phyloP scores from a whole-genome alignment of 208 protist species.

The Leishmania mexicana region DNA sequence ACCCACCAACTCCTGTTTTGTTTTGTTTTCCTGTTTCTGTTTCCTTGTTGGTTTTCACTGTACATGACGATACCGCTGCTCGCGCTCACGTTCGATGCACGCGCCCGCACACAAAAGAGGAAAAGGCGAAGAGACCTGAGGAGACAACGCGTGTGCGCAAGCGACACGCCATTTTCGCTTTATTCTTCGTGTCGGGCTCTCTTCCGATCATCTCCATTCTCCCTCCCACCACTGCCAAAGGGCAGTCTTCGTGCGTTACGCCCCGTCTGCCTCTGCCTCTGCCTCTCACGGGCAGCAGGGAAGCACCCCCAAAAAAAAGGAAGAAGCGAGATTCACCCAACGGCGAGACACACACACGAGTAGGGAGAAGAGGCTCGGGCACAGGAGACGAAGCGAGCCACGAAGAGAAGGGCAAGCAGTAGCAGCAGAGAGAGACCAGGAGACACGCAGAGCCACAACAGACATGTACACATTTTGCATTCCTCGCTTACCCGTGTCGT shows the following conservation, averaged over 20 bases:
- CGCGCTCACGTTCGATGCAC: not conserved
- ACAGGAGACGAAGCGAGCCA: too few relatives aligned
- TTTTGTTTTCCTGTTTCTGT: not conserved
- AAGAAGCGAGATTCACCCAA: not conserved
- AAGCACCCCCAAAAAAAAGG: too few relatives aligned
- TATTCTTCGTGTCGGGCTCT: too few relatives aligned
- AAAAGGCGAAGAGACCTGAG: not conserved
- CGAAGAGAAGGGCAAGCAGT: not conserved
- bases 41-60: not conserved
- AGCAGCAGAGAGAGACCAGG: not conserved
- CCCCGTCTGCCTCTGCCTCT: not conserved
- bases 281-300: not conserved
- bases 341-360: not conserved
- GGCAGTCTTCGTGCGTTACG: not conserved
- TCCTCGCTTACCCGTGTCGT: too few relatives aligned
- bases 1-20: not conserved
- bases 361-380: not conserved
- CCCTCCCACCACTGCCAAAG: not conserved
- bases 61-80: not conserved
- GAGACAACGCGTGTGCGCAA: not conserved
- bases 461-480: too few relatives aligned
- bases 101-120: not conserved
- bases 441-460: too few relatives aligned
- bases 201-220: not conserved
- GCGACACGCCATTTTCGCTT: not conserved